phyloP scores from a whole-genome alignment of 345 rosid species.

The Gossypium arboreum region DNA sequence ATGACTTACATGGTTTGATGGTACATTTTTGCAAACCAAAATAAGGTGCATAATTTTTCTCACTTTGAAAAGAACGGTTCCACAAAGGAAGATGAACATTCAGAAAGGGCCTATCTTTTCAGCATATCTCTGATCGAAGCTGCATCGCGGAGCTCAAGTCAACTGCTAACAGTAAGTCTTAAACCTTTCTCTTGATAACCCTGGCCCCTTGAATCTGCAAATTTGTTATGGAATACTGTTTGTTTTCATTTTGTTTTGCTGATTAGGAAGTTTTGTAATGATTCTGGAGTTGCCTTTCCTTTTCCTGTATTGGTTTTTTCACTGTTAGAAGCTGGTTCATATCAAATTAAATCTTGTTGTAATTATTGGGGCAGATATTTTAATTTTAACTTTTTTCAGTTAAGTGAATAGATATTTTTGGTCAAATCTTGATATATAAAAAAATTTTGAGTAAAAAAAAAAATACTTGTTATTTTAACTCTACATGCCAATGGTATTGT shows the following conservation, averaged over 20 bases:
- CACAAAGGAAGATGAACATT: neutral
- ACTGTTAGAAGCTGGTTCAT: neutral
- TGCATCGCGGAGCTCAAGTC: neutral
- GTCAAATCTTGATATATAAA: neutral
- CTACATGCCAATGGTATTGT: too few species aligned
- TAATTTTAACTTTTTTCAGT: neutral
- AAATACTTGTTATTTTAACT: too few species aligned
- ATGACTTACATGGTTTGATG: constrained; percentile 98
- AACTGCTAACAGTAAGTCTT: neutral
- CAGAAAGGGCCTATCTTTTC: neutral
- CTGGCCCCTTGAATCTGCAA: constrained; percentile 3
- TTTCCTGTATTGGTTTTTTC: neutral
- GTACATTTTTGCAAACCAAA: constrained; percentile 5
- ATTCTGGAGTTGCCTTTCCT: neutral
- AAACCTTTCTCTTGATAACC: neutral
- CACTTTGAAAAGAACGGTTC: neutral
- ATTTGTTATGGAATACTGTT: neutral
- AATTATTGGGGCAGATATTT: neutral
- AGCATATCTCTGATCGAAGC: neutral
- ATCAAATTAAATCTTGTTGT: neutral
- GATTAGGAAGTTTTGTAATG: constrained; percentile 3
- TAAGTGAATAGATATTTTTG: neutral
- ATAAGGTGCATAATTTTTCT: constrained; percentile 1
- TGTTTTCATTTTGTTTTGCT: neutral
- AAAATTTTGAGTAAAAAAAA: too few species aligned